Percentiles rank a stretch among this genome's conserved stretches.
Conservation (phyloP, 208 protist genomes). For the Trypanosomatidae sp. region DNA sequence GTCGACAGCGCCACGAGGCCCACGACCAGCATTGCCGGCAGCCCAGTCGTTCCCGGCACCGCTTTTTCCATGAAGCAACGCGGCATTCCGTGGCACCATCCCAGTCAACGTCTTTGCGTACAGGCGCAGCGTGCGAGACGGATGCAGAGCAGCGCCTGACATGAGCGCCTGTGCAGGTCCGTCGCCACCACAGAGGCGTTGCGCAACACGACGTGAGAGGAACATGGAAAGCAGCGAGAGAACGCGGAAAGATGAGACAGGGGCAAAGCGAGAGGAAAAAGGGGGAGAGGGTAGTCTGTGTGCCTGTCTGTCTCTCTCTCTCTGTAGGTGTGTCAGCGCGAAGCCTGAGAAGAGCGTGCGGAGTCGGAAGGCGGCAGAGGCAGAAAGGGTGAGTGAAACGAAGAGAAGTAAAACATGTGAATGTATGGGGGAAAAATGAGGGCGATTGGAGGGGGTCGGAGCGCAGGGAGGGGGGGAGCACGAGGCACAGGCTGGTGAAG, state of each 20-base stretch:
- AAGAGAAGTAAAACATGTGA: slow-evolving; percentile 6
- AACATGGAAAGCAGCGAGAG: not conserved
- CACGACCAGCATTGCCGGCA: not conserved
- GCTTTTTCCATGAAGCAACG: not conserved
- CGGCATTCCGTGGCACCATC: not conserved
- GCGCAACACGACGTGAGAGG: not conserved
- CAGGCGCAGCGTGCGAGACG: not conserved
- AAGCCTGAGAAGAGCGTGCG: not conserved
- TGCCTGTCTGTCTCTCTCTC: no score
- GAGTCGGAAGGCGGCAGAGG: not conserved
- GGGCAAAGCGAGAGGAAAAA: not conserved
- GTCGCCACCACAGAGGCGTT: not conserved
- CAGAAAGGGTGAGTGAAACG: slow-evolving; percentile 4
- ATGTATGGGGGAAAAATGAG: not conserved
- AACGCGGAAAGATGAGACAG: no score
- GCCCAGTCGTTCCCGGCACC: not conserved
- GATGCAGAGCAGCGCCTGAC: not conserved
- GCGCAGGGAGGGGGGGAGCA: no score
- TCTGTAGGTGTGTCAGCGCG: not conserved
- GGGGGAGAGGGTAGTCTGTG: not conserved
- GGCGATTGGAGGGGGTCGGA: no score
- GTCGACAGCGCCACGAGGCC: not conserved
- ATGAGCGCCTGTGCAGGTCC: not conserved
- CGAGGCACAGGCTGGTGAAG: not conserved
- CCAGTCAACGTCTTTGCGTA: not conserved